A percentile compares a stretch with the other conserved stretches of the same genome.
Conservation (phyloP, 345 rosid genomes). For the Rhizophora mangle region DNA sequence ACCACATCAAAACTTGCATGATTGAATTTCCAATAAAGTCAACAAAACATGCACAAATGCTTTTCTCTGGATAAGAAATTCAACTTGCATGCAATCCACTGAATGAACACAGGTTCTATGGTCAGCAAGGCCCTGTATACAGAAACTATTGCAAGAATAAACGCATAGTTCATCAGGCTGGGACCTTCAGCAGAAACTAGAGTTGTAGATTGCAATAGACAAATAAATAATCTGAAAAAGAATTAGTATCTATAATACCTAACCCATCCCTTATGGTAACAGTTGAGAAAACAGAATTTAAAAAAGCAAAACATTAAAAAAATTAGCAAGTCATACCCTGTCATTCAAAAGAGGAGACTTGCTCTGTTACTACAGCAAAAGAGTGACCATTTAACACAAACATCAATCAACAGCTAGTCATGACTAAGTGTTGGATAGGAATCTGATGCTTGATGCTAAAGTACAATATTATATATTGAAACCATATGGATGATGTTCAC, state of each 20-base stretch:
- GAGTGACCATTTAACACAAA: too few relatives aligned
- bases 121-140: neutral
- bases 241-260: neutral
- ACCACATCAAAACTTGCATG: neutral
- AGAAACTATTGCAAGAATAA: neutral
- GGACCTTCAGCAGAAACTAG: conserved; percentile 2
- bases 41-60: neutral
- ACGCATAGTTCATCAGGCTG: neutral
- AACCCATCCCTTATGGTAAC: neutral
- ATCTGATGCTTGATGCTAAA: too few relatives aligned
- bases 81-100: neutral
- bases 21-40: neutral
- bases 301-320: too few relatives aligned
- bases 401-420: too few relatives aligned
- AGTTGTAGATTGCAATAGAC: neutral
- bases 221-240: neutral
- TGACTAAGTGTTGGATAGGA: too few relatives aligned
- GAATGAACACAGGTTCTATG: neutral
- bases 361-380: too few relatives aligned
- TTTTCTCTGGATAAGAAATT: neutral
- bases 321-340: too few relatives aligned
- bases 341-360: too few relatives aligned
- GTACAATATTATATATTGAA: too few relatives aligned
- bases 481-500: too few relatives aligned
- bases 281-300: too few relatives aligned